Conservation (phyloP, 2,329 filamentous ascomycete genomes). For the Penicillium sp. region DNA sequence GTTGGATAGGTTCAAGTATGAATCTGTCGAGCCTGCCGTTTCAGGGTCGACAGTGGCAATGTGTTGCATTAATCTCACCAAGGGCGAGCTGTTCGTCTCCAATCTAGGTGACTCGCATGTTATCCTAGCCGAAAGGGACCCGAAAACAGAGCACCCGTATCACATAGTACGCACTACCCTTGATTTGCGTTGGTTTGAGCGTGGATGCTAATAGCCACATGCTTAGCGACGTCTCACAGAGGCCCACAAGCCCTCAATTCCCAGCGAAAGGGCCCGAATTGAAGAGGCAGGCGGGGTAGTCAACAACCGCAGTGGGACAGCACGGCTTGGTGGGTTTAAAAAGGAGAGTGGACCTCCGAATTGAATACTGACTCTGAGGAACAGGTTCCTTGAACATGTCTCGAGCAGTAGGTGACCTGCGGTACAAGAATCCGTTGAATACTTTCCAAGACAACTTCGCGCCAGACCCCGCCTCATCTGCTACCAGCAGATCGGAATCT, state of each 20-base stretch:
- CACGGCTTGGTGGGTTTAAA: slow-evolving; percentile 30
- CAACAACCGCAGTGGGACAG: slow-evolving; percentile 23
- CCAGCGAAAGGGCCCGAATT: slow-evolving; percentile 31
- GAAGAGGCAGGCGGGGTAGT: slow-evolving; percentile 33
- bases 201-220: not conserved
- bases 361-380: not conserved
- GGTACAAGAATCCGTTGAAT: slow-evolving; percentile 38
- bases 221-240: slow-evolving; percentile 33
- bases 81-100: slow-evolving; percentile 31
- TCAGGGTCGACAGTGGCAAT: slow-evolving; percentile 36
- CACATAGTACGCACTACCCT: slow-evolving; percentile 18
- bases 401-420: slow-evolving; percentile 36
- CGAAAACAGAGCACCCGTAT: slow-evolving; percentile 25
- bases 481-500: slow-evolving; percentile 14
- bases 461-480: slow-evolving; percentile 19
- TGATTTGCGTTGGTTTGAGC: not conserved
- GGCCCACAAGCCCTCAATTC: slow-evolving; percentile 31
- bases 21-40: slow-evolving; percentile 26
- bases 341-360: not conserved
- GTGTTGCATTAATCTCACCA: slow-evolving; percentile 33
- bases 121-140: slow-evolving; percentile 32
- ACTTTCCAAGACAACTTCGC: slow-evolving; percentile 14
- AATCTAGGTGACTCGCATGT: slow-evolving; percentile 39
- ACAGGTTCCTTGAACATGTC: slow-evolving; percentile 37
- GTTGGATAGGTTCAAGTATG: slow-evolving; percentile 25